Conservation (phyloP, 352 stramenopile species). For the Globisporangium echinulatum region DNA sequence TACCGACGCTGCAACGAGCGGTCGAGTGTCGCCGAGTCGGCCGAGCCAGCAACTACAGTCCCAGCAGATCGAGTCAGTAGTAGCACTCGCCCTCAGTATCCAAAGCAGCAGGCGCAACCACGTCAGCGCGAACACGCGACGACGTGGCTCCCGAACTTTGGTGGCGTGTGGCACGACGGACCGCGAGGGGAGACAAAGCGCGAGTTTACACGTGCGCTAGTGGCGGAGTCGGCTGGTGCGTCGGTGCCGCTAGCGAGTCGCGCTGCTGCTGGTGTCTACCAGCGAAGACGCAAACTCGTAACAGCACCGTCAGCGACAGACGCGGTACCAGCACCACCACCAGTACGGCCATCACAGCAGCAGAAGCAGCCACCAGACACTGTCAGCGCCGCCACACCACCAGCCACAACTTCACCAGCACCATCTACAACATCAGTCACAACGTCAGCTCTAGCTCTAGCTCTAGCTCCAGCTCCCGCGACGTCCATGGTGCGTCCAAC, state of each 20-base stretch:
- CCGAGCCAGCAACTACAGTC: too few relatives aligned
- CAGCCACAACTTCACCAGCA: neutral
- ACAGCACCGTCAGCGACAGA: neutral
- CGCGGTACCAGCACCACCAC: neutral
- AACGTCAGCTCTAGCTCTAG: neutral
- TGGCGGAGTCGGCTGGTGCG: neutral
- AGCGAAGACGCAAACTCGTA: conserved; percentile 3
- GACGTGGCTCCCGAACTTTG: conserved; percentile 75
- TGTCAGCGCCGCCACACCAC: neutral
- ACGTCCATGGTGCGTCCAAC: too few relatives aligned
- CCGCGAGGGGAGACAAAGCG: conserved; percentile 51
- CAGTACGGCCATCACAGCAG: neutral
- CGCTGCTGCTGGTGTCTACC: neutral
- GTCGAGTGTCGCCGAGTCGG: neutral
- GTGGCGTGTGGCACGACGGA: conserved; percentile 68
- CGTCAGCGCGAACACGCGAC: neutral
- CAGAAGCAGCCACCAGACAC: neutral
- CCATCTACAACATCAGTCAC: too few relatives aligned
- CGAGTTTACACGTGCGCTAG: conserved; percentile 30
- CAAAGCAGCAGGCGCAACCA: conserved; percentile 8
- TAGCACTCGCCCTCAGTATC: neutral
- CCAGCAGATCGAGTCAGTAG: neutral
- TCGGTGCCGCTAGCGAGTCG: conserved; percentile 2
- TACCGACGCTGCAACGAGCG: conserved; percentile 55
- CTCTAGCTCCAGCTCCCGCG: neutral